phyloP scores from a whole-genome alignment of 192 early-diverging fungal species.

The Coemansia sp. region DNA sequence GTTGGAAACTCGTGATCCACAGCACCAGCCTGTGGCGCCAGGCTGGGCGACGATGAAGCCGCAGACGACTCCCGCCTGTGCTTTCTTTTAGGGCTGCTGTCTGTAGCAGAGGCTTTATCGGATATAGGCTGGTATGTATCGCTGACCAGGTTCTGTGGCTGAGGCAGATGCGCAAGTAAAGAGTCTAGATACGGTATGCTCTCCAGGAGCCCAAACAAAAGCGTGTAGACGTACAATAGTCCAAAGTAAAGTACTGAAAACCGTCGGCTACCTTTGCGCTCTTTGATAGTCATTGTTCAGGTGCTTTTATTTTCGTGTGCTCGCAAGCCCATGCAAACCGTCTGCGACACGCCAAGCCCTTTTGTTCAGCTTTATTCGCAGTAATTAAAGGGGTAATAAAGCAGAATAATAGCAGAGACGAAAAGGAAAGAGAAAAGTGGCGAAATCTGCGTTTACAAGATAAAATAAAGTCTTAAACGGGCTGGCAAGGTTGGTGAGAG shows the following conservation, averaged over 20 bases:
- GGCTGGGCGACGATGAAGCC: neutral
- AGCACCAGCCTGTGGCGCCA: neutral
- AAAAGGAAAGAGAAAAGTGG: too few relatives aligned
- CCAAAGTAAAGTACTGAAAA: conserved; percentile 52
- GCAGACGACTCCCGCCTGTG: conserved; percentile 4
- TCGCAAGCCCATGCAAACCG: neutral
- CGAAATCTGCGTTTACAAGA: too few relatives aligned
- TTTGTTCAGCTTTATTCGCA: neutral
- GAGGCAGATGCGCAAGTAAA: conserved; percentile 39
- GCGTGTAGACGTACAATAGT: conserved; percentile 48
- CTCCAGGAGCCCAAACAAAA: conserved; percentile 35
- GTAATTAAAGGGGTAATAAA: neutral
- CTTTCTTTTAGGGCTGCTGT: conserved; percentile 7
- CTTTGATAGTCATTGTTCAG: conserved; percentile 7
- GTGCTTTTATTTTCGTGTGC: neutral
- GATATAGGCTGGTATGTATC: conserved; percentile 53
- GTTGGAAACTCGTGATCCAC: conserved; percentile 4
- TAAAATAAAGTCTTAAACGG: too few relatives aligned
- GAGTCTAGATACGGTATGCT: conserved; percentile 37
- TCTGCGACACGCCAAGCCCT: neutral
- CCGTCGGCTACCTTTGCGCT: conserved; percentile 24
- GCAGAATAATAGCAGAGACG: too few relatives aligned
- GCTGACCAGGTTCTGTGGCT: conserved; percentile 49
- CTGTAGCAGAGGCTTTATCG: conserved; percentile 18
- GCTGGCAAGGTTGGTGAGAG: too few relatives aligned